A percentile compares a stretch with the other conserved stretches of the same genome.
These are phyloP conservation scores for Fagopyrum homotropicum DNA, from an alignment of 148 eudicot species.

Conservation along the genomic window DNA sequence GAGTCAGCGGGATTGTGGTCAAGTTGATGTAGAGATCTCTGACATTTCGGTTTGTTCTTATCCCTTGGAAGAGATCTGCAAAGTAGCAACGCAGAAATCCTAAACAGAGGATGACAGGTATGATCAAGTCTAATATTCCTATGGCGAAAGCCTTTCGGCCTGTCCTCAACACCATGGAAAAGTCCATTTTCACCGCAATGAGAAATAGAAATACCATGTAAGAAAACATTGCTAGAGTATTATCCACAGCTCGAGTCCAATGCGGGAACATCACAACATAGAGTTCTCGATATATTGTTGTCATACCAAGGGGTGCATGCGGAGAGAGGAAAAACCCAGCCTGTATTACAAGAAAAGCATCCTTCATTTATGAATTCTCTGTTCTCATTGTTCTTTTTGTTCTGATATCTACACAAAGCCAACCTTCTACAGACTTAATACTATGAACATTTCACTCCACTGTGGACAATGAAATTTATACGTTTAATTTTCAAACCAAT, in stretches of 20 bases:
- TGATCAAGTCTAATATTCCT: conserved; percentile 12
- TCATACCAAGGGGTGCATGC: background rate
- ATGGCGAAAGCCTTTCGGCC: conserved; percentile 22
- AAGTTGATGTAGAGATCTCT: conserved; percentile 1
- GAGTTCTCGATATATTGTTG: background rate
- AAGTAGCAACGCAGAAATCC: background rate
- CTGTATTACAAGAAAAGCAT: conserved; percentile 11
- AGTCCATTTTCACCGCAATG: conserved; percentile 26
- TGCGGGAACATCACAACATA: conserved; percentile 22
- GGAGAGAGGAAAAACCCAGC: conserved; percentile 28
- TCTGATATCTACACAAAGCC: background rate
- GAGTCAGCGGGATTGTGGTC: conserved; percentile 9
- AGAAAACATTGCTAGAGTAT: conserved; percentile 15
- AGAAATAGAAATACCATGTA: conserved; percentile 17
- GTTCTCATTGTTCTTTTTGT: too few relatives aligned
- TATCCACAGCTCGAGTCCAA: conserved; percentile 13
- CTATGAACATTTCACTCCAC: too few relatives aligned
- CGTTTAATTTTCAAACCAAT: too few relatives aligned
- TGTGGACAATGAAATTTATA: too few relatives aligned
- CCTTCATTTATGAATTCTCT: too few relatives aligned
- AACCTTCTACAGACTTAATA: too few relatives aligned
- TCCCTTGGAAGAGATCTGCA: background rate
- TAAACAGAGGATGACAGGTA: background rate
- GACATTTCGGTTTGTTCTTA: background rate
- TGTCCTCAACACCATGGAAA: conserved; percentile 13